These are phyloP conservation scores for Trichoderma gracile DNA, from an alignment of 2,329 filamentous ascomycete species.

Conservation along the genomic window DNA sequence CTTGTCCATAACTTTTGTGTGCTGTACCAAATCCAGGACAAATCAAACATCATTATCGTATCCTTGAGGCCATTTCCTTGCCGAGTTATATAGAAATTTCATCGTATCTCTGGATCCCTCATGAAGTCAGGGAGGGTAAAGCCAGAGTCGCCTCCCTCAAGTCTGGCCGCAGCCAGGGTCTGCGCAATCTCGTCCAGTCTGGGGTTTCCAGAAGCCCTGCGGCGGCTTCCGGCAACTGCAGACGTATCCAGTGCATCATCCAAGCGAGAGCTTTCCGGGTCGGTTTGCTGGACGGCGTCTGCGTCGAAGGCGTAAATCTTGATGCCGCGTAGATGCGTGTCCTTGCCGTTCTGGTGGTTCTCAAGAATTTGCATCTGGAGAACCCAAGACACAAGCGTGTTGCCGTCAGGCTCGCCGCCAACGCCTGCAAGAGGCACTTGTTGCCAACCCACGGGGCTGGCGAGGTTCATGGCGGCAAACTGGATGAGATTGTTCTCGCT, in stretches of 20 bases:
- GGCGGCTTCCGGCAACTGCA: conserved; percentile 25
- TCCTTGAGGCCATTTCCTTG: neutral
- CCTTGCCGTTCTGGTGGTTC: conserved; percentile 98
- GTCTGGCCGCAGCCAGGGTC: conserved; percentile 33
- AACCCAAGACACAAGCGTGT: conserved; percentile 82
- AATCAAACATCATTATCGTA: conserved; percentile 9
- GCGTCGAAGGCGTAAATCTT: conserved; percentile 73
- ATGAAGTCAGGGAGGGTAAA: conserved; percentile 46
- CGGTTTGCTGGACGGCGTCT: conserved; percentile 47
- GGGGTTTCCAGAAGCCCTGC: conserved; percentile 13
- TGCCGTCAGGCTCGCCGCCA: conserved; percentile 63
- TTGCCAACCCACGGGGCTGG: conserved; percentile 84
- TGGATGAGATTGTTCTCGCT: conserved; percentile 89
- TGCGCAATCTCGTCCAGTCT: conserved; percentile 36
- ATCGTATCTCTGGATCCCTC: conserved; percentile 47
- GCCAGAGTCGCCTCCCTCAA: conserved; percentile 40
- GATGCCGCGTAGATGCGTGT: conserved; percentile 92
- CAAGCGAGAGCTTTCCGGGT: conserved; percentile 38
- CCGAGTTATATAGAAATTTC: conserved; percentile 20
- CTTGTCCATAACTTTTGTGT: neutral
- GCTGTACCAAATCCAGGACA: neutral
- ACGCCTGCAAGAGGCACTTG: conserved; percentile 66
- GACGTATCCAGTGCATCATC: conserved; percentile 36
- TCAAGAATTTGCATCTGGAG: conserved; percentile 89
- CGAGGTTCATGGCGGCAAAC: conserved; percentile 77